phyloP scores from a whole-genome alignment of 805 yeast genomes.

The Wickerhamomyces alni region DNA sequence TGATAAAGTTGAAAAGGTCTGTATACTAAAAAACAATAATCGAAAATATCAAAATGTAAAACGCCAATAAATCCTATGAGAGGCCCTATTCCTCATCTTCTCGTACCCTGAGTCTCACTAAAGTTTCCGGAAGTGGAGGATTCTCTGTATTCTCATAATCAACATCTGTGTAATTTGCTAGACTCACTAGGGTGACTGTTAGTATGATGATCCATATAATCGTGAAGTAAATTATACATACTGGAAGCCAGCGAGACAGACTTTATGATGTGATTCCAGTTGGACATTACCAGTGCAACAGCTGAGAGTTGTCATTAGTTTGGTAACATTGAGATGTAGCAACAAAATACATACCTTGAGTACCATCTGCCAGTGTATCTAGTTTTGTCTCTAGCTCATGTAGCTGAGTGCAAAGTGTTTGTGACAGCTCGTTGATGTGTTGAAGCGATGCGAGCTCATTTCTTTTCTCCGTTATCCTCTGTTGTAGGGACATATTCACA shows the following conservation, averaged over 20 bases:
- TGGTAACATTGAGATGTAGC: too few relatives aligned
- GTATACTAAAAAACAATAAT: conserved; percentile 1
- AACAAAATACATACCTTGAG: conserved; percentile 30
- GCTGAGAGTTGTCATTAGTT: conserved; percentile 24
- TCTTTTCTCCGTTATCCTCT: conserved; percentile 35
- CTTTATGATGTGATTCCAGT: conserved; percentile 59
- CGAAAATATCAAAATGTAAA: background rate
- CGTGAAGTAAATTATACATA: conserved; percentile 7
- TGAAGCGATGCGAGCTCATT: conserved; percentile 45
- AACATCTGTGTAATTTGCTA: conserved; percentile 31
- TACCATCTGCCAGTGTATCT: conserved; percentile 42
- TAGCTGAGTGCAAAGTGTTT: conserved; percentile 38
- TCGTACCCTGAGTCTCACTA: conserved; percentile 52
- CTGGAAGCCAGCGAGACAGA: conserved; percentile 53
- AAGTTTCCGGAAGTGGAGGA: conserved; percentile 56
- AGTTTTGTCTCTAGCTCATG: conserved; percentile 43
- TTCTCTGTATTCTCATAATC: conserved; percentile 27
- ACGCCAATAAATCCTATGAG: conserved; percentile 10
- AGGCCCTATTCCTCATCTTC: conserved; percentile 24
- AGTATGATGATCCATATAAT: conserved; percentile 2
- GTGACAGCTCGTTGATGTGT: conserved; percentile 42
- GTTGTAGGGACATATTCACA: conserved; percentile 22
- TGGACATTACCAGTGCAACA: conserved; percentile 50
- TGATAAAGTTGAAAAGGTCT: conserved; percentile 6
- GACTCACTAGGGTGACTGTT: conserved; percentile 24